Percentiles rank a stretch among this genome's conserved stretches.
These are phyloP conservation scores for Aspergillus pseudoglaucus DNA, from an alignment of 2,329 filamentous ascomycete species.

Conservation along the genomic window DNA sequence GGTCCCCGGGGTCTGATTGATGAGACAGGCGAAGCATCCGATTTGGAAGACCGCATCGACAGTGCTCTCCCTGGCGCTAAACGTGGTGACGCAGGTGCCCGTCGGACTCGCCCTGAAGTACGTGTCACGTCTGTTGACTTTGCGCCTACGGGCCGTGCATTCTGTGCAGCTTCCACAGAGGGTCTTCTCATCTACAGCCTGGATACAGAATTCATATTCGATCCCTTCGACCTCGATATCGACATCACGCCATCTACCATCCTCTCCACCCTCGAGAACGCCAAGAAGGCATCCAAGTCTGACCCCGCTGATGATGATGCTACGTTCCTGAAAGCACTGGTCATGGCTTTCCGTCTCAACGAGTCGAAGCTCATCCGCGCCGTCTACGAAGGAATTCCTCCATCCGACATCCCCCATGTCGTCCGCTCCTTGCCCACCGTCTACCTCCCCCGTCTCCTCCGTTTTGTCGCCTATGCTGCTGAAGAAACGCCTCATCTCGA, in stretches of 20 bases:
- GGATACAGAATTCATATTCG: constrained; percentile 77
- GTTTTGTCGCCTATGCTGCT: constrained; percentile 79
- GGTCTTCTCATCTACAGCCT: constrained; percentile 89
- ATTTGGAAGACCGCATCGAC: constrained; percentile 78
- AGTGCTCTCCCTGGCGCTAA: constrained; percentile 75
- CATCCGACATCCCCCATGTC: constrained; percentile 66
- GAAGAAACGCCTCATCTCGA: constrained; percentile 91
- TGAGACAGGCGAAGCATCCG: constrained; percentile 78
- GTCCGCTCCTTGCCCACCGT: constrained; percentile 74
- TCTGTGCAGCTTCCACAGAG: constrained; percentile 93
- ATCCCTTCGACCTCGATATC: constrained; percentile 93
- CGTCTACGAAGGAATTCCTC: constrained; percentile 78
- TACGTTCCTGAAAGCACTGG: constrained; percentile 75
- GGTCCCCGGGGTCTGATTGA: constrained; percentile 81
- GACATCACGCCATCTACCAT: constrained; percentile 86
- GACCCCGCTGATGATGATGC: constrained; percentile 62
- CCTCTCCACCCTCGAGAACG: constrained; percentile 59
- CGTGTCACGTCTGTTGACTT: constrained; percentile 80
- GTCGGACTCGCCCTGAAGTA: constrained; percentile 73
- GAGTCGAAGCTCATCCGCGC: constrained; percentile 72
- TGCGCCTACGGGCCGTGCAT: constrained; percentile 78
- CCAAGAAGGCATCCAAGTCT: constrained; percentile 25
- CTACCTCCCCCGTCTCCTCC: constrained; percentile 77
- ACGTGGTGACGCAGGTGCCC: constrained; percentile 74
- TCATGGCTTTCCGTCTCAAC: constrained; percentile 97